These are phyloP conservation scores for Thielaviopsis punctulata DNA, from an alignment of 2,329 filamentous ascomycete species.

Conservation along the genomic window DNA sequence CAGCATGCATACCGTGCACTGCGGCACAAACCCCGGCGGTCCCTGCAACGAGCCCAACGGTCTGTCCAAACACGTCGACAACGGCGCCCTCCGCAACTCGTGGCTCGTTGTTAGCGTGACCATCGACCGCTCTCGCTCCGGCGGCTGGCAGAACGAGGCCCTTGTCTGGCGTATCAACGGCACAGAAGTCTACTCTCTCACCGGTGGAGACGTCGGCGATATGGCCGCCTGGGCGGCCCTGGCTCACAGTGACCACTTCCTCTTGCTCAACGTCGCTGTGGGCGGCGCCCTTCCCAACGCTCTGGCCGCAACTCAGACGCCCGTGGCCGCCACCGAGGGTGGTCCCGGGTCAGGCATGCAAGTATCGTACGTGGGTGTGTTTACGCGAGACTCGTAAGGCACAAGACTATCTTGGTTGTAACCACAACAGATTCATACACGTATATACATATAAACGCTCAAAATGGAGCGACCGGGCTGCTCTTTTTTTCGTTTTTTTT, in stretches of 20 bases:
- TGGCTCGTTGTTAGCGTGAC: slow-evolving; percentile 21
- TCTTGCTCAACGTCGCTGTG: slow-evolving; percentile 25
- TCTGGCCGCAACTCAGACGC: slow-evolving; percentile 19
- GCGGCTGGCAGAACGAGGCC: slow-evolving; percentile 17
- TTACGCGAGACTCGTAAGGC: slow-evolving; percentile 6
- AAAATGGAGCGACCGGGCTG: background rate
- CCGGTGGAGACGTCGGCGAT: slow-evolving; percentile 16
- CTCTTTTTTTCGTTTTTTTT: background rate
- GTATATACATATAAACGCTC: background rate
- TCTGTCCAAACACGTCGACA: slow-evolving; percentile 14
- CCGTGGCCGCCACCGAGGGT: slow-evolving; percentile 19
- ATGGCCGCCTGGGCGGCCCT: slow-evolving; percentile 18
- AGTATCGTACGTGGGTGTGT: slow-evolving; percentile 25
- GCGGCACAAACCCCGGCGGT: slow-evolving; percentile 23
- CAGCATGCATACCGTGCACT: slow-evolving; percentile 25
- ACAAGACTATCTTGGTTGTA: background rate
- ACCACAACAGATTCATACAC: too few relatives aligned
- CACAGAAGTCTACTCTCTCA: slow-evolving; percentile 16
- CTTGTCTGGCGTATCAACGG: slow-evolving; percentile 23
- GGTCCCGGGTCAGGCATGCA: slow-evolving; percentile 21
- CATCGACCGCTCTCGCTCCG: slow-evolving; percentile 18
- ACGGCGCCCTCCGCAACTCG: slow-evolving; percentile 16
- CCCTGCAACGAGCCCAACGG: slow-evolving; percentile 26
- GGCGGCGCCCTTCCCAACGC: slow-evolving; percentile 23
- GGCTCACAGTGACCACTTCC: slow-evolving; percentile 18